Conservation (phyloP, 2,329 filamentous ascomycete species). For the Sarocladium kiliense region DNA sequence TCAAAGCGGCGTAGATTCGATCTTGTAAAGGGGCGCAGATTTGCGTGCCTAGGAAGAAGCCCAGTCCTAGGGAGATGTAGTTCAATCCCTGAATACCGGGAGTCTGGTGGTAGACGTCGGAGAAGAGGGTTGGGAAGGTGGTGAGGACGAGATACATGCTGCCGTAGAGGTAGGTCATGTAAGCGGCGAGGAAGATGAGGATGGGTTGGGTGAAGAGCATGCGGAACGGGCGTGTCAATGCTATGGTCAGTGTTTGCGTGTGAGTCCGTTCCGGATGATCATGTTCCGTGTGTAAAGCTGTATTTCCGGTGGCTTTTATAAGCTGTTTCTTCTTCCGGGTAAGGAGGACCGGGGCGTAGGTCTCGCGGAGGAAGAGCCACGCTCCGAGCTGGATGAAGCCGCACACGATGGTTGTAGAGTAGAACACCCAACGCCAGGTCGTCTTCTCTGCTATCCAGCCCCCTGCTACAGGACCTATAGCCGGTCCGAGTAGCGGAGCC, state of each 20-base stretch:
- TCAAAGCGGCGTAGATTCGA: conserved; percentile 34
- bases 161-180: conserved; percentile 61
- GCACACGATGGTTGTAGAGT: conserved; percentile 68
- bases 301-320: conserved; percentile 59
- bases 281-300: conserved; percentile 57
- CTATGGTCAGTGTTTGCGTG: conserved; percentile 37
- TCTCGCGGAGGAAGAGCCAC: conserved; percentile 77
- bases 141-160: conserved; percentile 52
- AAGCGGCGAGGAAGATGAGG: conserved; percentile 55
- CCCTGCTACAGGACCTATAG: conserved; percentile 65
- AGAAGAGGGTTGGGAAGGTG: conserved; percentile 49
- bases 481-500: conserved; percentile 72
- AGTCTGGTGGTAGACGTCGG: conserved; percentile 52
- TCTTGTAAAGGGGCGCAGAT: conserved; percentile 40
- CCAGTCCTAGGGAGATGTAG: conserved; percentile 24
- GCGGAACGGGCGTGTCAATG: conserved; percentile 58
- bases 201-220: conserved; percentile 59
- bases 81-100: conserved; percentile 37
- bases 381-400: conserved; percentile 64
- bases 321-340: conserved; percentile 61
- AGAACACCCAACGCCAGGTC: conserved; percentile 78
- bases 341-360: conserved; percentile 73
- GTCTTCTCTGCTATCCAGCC: conserved; percentile 63
- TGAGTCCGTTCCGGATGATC: conserved; percentile 26
- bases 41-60: conserved; percentile 26